Percentiles rank a stretch among this genome's conserved stretches.
Evolutionary conservation across 345 rosid genomes (phyloP).

Genomic region (Dipteronia sinensis): DNA sequence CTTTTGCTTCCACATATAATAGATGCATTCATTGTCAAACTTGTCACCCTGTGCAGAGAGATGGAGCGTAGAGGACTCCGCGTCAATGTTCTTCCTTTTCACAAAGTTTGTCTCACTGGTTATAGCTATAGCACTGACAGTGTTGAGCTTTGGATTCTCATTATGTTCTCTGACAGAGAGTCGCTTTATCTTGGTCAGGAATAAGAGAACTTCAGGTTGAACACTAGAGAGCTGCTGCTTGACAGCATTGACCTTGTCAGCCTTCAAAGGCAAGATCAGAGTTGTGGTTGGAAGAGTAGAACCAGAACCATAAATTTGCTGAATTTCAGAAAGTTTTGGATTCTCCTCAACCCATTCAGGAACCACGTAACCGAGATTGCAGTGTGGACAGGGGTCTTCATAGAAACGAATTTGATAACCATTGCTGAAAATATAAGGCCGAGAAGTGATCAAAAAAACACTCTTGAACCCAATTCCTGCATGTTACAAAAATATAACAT

Average conservation of each 20-base stretch:
- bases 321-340: conserved; percentile 48
- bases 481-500: not conserved
- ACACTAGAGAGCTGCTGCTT: conserved; percentile 66
- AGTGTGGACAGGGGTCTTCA: conserved; percentile 63
- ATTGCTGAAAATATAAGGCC: conserved; percentile 62
- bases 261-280: conserved; percentile 61
- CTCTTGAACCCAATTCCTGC: conserved; percentile 81
- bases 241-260: conserved; percentile 63
- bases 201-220: conserved; percentile 69
- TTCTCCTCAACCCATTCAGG: conserved; percentile 80
- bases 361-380: conserved; percentile 68
- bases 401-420: conserved; percentile 67
- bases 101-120: conserved; percentile 49
- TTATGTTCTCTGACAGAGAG: conserved; percentile 67
- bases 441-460: conserved; percentile 59
- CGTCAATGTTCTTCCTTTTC: conserved; percentile 70
- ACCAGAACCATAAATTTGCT: conserved; percentile 47
- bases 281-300: conserved; percentile 59
- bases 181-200: conserved; percentile 61
- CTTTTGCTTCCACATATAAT: conserved; percentile 74
- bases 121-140: conserved; percentile 54
- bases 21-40: conserved; percentile 45
- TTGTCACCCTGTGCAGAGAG: conserved; percentile 42
- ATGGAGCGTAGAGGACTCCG: conserved; percentile 63
- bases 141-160: conserved; percentile 39